A percentile compares a stretch with the other conserved stretches of the same genome.
Conservation (phyloP, 2,329 filamentous ascomycete genomes). For the Colletotrichum euphorbiae region DNA sequence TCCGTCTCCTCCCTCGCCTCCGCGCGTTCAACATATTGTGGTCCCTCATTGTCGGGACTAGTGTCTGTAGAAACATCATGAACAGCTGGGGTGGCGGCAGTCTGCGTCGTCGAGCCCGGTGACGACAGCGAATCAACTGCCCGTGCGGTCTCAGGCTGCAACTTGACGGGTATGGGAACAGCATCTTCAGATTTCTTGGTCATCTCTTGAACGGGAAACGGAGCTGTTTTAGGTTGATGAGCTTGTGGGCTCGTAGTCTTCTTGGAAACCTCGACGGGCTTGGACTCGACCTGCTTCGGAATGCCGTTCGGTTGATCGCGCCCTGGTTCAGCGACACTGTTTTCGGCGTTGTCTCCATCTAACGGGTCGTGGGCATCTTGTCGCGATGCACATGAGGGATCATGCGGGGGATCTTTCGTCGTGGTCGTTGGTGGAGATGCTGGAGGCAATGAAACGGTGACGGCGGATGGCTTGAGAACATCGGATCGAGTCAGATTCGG, state of each 20-base stretch:
- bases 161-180: conserved; percentile 46
- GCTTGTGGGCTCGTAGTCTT: background rate
- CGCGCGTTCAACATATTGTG: conserved; percentile 64
- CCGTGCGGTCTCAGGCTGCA: conserved; percentile 51
- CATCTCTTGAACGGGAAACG: conserved; percentile 46
- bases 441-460: background rate
- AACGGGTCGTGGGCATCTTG: conserved; percentile 18
- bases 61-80: conserved; percentile 78
- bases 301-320: background rate
- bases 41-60: conserved; percentile 76
- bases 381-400: conserved; percentile 34
- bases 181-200: conserved; percentile 47
- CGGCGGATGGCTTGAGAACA: conserved; percentile 4
- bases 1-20: conserved; percentile 51
- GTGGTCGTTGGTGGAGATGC: background rate
- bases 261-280: conserved; percentile 6
- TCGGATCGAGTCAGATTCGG: conserved; percentile 18
- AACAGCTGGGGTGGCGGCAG: conserved; percentile 77
- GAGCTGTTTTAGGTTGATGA: background rate
- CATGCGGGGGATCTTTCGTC: conserved; percentile 30
- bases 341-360: background rate
- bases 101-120: conserved; percentile 76
- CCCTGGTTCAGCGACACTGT: background rate
- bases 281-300: conserved; percentile 25
- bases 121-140: conserved; percentile 62